Evolutionary conservation across 495 filamentous ascomycete species (phyloP), one percentile per base, ranked within the genome.

Genomic region (Aspergillus bridgeri): DNA sequence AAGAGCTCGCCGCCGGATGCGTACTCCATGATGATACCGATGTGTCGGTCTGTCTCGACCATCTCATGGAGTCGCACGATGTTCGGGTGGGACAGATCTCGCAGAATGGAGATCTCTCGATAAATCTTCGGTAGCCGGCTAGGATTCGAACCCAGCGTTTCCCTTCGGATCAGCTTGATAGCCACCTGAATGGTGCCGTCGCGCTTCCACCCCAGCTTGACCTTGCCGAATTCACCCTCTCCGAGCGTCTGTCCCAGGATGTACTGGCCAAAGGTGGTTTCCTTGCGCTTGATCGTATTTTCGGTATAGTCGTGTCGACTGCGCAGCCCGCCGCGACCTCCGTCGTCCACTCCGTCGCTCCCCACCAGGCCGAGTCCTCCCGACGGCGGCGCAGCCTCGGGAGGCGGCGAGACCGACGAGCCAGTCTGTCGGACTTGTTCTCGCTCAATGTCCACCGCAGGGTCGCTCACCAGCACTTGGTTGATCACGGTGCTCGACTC

Each of bases 191-290:
- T 87, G 57, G 88, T 92, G 24, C 91, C 91, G 71, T 96, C 92
- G 68, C 88, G 86, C 74, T 96, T 98, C 94, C 95, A 99, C n/a
- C 94, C 94, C 64, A 99, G 82, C 72, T 97, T 98, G 63, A 99
- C 94, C 68, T 99, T 99, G 52, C 94, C 94, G 69, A 99, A 99
- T 66, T 99, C 94, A 29, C 94, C 94, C 76, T 98, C 94, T 49
- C 94, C 94, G 24, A 99, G 86, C n/a, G 93, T 97, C 64, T 96
- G 91, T 5, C 94, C 94, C 8, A 99, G 79, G 56, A 94, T 90
- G 67, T 96, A 99, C 23, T 96, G 90, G 42, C 94, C 95, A 68
- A 98, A 98, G 15, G 86, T 89, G 20, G 86, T 91, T 58, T 91
- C 90, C 75, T 95, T 98, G 55, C 77, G 78, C 53, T 75, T 74